Percentiles rank a stretch among this genome's conserved stretches.
These are phyloP conservation scores for Chaetomium tenue DNA, from an alignment of 495 filamentous ascomycete species.

Conservation along the genomic window DNA sequence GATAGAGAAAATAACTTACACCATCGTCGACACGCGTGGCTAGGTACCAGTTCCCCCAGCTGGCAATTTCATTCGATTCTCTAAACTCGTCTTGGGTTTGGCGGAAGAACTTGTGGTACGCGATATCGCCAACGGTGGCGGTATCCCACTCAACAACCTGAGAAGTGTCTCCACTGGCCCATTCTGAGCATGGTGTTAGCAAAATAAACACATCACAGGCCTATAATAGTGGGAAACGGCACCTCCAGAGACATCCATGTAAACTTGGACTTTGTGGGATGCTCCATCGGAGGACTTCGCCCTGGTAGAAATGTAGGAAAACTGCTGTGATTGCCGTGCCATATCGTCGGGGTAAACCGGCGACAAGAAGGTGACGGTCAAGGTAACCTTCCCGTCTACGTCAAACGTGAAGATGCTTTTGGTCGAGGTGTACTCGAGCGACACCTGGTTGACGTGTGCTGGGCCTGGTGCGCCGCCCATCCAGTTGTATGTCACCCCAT, in stretches of 20 bases:
- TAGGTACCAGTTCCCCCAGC: slow-evolving; percentile 85
- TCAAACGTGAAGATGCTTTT: slow-evolving; percentile 82
- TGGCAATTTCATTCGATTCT: slow-evolving; percentile 68
- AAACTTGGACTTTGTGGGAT: slow-evolving; percentile 69
- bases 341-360: slow-evolving; percentile 87
- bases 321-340: slow-evolving; percentile 79
- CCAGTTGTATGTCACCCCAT: slow-evolving; percentile 59
- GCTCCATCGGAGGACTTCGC: slow-evolving; percentile 55
- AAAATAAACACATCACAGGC: slow-evolving; percentile 32
- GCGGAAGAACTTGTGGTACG: slow-evolving; percentile 57
- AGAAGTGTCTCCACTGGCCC: slow-evolving; percentile 43
- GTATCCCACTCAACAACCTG: slow-evolving; percentile 44
- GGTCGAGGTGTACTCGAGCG: slow-evolving; percentile 78
- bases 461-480: slow-evolving; percentile 60
- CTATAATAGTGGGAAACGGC: slow-evolving; percentile 41
- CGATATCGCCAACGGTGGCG: slow-evolving; percentile 37
- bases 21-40: slow-evolving; percentile 46
- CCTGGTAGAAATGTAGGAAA: slow-evolving; percentile 76
- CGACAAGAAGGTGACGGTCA: slow-evolving; percentile 81
- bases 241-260: slow-evolving; percentile 83
- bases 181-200: slow-evolving; percentile 40
- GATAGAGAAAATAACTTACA: slow-evolving; percentile 34
- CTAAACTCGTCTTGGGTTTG: slow-evolving; percentile 63
- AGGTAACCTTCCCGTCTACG: slow-evolving; percentile 60
- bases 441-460: slow-evolving; percentile 42